Percentiles rank a stretch among this genome's conserved stretches.
Conservation (phyloP, 768 basidiomycete genomes). For the Boletus subcaerulescens region DNA sequence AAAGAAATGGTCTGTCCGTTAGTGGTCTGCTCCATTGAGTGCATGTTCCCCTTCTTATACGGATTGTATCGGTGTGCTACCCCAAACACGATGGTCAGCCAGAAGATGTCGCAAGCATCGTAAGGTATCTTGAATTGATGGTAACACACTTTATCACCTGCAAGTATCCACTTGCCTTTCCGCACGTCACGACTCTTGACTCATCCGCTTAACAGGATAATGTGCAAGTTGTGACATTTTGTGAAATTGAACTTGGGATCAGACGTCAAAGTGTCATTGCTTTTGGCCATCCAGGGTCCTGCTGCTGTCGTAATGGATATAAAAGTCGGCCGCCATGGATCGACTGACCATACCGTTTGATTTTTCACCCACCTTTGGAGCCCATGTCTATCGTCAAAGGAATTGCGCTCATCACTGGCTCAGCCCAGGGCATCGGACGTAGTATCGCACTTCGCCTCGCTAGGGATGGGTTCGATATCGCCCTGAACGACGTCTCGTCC, state of each 20-base stretch:
- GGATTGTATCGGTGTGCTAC: background rate
- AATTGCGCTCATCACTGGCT: slow-evolving; percentile 1
- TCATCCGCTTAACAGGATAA: slow-evolving; percentile 15
- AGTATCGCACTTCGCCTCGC: slow-evolving; percentile 1
- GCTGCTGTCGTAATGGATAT: too few relatives aligned
- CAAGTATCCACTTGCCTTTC: background rate
- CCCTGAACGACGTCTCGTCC: background rate
- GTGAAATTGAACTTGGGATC: background rate
- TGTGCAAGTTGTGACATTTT: slow-evolving; percentile 13
- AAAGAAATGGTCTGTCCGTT: background rate
- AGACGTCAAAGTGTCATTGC: too few relatives aligned
- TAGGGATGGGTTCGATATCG: slow-evolving; percentile 1
- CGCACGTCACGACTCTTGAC: background rate
- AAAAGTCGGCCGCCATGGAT: too few relatives aligned
- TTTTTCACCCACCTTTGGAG: background rate
- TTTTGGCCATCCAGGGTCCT: too few relatives aligned
- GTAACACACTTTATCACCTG: slow-evolving; percentile 37
- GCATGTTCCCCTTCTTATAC: background rate
- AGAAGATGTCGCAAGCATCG: slow-evolving; percentile 34
- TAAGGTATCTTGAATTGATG: slow-evolving; percentile 38
- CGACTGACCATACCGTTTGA: too few relatives aligned
- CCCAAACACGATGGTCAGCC: slow-evolving; percentile 20
- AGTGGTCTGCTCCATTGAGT: background rate
- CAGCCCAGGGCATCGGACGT: background rate
- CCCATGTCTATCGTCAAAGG: background rate